Conservation (phyloP, 2,329 filamentous ascomycete genomes). For the Clarireedia homoeocarpa region DNA sequence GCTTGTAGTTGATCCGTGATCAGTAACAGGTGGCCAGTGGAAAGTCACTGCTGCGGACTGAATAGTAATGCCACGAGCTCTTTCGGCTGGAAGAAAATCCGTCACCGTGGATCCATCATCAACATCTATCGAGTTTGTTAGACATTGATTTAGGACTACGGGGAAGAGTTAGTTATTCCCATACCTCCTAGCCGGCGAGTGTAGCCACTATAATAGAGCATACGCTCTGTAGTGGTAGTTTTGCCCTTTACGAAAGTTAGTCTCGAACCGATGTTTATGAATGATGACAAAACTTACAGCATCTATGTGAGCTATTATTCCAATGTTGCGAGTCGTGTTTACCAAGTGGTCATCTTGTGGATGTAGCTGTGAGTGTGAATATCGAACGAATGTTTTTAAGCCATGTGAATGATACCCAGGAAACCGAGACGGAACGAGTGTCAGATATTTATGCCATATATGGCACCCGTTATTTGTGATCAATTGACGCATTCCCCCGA, state of each 20-base stretch:
- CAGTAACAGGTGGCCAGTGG: constrained; percentile 64
- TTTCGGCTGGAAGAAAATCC: constrained; percentile 89
- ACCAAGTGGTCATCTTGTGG: constrained; percentile 18
- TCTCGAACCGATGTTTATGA: background rate
- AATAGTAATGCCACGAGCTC: constrained; percentile 90
- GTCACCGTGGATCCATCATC: constrained; percentile 96
- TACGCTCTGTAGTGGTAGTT: constrained; percentile 96
- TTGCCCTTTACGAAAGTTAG: constrained; percentile 57
- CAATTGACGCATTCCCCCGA: constrained; percentile 25
- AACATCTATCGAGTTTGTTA: constrained; percentile 51
- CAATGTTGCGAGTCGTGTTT: constrained; percentile 78
- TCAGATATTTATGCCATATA: constrained; percentile 21
- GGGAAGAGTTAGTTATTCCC: constrained; percentile 1
- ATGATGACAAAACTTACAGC: constrained; percentile 43
- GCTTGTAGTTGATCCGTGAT: constrained; percentile 15
- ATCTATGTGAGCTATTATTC: constrained; percentile 98
- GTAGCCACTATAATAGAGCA: constrained; percentile 94
- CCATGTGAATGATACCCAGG: background rate
- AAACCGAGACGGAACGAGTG: background rate
- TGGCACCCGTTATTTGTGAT: constrained; percentile 18
- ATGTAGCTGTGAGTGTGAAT: constrained; percentile 13
- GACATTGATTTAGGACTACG: background rate
- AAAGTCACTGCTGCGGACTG: constrained; percentile 96
- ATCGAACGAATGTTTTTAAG: constrained; percentile 11
- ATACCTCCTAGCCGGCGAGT: constrained; percentile 73